Evolutionary conservation across 2,329 filamentous ascomycete genomes (phyloP), one percentile per base, ranked within the genome.

Genomic region (Fusarium udum): DNA sequence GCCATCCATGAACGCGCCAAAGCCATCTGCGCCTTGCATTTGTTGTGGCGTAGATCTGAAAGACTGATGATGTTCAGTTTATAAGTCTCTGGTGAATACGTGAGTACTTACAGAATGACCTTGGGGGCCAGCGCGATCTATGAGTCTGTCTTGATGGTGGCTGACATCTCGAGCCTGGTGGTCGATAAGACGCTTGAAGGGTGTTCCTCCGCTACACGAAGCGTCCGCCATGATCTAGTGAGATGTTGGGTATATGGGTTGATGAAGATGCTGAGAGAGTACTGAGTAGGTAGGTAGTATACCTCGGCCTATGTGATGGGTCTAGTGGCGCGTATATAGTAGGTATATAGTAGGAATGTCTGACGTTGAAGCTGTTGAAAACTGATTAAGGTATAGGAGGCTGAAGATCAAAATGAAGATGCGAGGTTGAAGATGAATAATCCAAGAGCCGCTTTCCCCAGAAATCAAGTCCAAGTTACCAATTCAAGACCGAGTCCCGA

Each of bases 141-240:
- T 72, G 24, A 83, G 74, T n/a, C 82, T 79, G 69, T 84, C 83
- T 69, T 84, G 83, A 22, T 84, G 83, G 58, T 82, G 81, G 72
- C 82, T 83, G 55, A 80, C 78, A 74, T 85, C 83, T 49, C 81
- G 80, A n/a, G 79, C 78, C 57, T 85, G 83, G 43, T 85, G 83
- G 14, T 85, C 82, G 26, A 83, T 75, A 46, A 85, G 79, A 18
- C 80, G 81, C 78, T 85, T 85, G 62, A 85, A 84, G 40, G 84
- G 83, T 55, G 82, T 82, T 6, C 80, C 79, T 39, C 83, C 83
- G 68, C 83, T 83, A 69, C 84, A 85, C 15, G 83, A 83, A 62
- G 80, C 79, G 59, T 84, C 83, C 42, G 83, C 80, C 84, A 85
- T 85, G 61, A 32, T 55, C 60, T 22, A 31, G 31, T 53, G 26